These are phyloP conservation scores for Ramularia endophylla DNA, from an alignment of 2,329 filamentous ascomycete species.

Conservation along the genomic window DNA sequence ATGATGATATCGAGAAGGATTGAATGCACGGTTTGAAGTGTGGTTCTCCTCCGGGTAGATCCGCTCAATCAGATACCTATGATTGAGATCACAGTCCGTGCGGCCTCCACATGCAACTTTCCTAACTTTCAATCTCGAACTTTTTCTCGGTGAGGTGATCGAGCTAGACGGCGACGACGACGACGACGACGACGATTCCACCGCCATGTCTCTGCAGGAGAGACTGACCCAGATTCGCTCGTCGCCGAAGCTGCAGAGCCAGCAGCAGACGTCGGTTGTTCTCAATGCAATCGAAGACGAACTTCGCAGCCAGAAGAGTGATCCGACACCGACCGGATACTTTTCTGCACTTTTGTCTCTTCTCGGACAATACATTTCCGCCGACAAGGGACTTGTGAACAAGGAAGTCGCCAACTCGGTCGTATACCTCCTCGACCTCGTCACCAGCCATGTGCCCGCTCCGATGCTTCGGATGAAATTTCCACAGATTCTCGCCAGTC, in stretches of 20 bases:
- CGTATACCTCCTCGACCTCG: slow-evolving; percentile 90
- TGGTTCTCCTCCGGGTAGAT: too few relatives aligned
- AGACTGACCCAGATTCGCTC: slow-evolving; percentile 95
- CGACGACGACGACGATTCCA: slow-evolving; percentile 1
- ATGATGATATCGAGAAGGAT: too few relatives aligned
- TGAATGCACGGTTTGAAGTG: too few relatives aligned
- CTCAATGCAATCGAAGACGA: slow-evolving; percentile 90
- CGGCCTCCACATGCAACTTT: too few relatives aligned
- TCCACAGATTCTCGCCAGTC: slow-evolving; percentile 78
- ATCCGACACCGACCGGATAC: slow-evolving; percentile 81
- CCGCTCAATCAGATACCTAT: too few relatives aligned
- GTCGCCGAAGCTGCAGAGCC: slow-evolving; percentile 86
- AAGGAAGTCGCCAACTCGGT: slow-evolving; percentile 79
- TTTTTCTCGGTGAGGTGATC: too few relatives aligned
- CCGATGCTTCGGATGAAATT: slow-evolving; percentile 92
- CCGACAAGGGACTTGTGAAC: slow-evolving; percentile 59
- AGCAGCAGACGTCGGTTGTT: slow-evolving; percentile 84
- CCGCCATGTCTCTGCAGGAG: slow-evolving; percentile 63
- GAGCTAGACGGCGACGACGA: too few relatives aligned
- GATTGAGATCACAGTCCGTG: too few relatives aligned
- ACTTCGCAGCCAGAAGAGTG: slow-evolving; percentile 77
- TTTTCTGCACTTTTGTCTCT: slow-evolving; percentile 92
- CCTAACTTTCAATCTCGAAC: too few relatives aligned
- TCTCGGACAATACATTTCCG: slow-evolving; percentile 67
- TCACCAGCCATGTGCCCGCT: slow-evolving; percentile 77